A percentile compares a stretch with the other conserved stretches of the same genome.
Conservation (phyloP, 208 protist species). For the Crithidia brevicula region DNA sequence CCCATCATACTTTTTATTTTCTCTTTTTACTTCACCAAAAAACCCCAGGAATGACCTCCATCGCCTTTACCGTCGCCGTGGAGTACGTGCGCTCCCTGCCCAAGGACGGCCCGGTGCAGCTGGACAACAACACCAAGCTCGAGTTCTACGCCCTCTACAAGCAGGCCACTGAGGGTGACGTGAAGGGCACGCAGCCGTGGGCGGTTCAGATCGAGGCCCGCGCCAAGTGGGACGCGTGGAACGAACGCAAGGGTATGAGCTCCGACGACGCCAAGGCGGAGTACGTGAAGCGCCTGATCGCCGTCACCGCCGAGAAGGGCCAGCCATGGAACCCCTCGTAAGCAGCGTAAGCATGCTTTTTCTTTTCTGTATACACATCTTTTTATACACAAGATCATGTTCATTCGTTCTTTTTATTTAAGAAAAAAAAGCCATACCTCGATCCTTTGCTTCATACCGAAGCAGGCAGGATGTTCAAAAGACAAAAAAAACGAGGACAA, state of each 20-base stretch:
- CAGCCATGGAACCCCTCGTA: slow-evolving; percentile 68
- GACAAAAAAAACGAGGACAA: too few species aligned
- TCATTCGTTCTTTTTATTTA: slow-evolving; percentile 8
- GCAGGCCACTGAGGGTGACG: slow-evolving; percentile 96
- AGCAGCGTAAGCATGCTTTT: not conserved
- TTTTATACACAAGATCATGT: not conserved
- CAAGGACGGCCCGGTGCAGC: slow-evolving; percentile 80
- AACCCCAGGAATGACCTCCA: slow-evolving; percentile 52
- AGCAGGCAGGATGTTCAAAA: too few species aligned
- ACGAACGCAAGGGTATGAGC: slow-evolving; percentile 83
- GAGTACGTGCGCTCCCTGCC: slow-evolving; percentile 87
- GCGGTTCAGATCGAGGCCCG: slow-evolving; percentile 92
- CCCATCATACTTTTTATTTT: slow-evolving; percentile 4
- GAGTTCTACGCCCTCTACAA: slow-evolving; percentile 97
- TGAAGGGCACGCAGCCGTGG: slow-evolving; percentile 90
- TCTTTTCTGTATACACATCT: not conserved
- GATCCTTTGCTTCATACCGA: too few species aligned
- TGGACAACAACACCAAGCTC: slow-evolving; percentile 92
- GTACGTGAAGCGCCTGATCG: slow-evolving; percentile 88
- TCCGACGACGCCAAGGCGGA: slow-evolving; percentile 87
- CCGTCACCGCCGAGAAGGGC: slow-evolving; percentile 70
- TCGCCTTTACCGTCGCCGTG: slow-evolving; percentile 79
- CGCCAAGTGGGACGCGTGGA: slow-evolving; percentile 95
- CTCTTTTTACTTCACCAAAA: not conserved
- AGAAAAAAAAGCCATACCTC: too few species aligned